Evolutionary conservation across 306 rosid species (phyloP).

Genomic region (Astragalus glycyphyllos): DNA sequence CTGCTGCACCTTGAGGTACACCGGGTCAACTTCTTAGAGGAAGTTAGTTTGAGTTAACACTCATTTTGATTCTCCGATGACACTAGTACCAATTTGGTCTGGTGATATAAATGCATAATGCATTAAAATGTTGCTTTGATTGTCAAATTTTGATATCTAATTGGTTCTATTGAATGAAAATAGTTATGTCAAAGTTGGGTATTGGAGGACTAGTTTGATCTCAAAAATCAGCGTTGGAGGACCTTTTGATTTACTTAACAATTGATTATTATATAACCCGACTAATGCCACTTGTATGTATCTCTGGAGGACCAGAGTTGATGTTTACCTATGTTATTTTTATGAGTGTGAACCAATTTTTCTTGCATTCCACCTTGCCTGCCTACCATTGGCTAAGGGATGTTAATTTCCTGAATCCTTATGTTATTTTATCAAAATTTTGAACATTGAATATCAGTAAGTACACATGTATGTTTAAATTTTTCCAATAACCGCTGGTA

Average conservation of each 20-base stretch:
- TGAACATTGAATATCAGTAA: neutral
- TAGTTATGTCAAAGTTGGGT: conserved; percentile 14
- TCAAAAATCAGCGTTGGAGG: neutral
- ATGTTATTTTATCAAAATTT: neutral
- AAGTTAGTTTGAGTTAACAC: conserved; percentile 22
- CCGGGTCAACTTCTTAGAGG: neutral
- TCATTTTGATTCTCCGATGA: conserved; percentile 6
- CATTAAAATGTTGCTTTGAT: neutral
- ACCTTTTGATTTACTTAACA: neutral
- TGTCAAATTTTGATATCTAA: neutral
- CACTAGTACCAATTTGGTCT: neutral
- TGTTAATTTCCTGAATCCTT: neutral
- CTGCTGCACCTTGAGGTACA: neutral
- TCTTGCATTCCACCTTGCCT: neutral
- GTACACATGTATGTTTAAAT: conserved; percentile 11
- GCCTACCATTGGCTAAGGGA: neutral
- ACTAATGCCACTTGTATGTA: neutral
- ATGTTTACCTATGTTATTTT: conserved; percentile 11
- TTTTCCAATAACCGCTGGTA: conserved; percentile 16
- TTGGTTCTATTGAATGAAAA: neutral
- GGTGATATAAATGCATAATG: neutral
- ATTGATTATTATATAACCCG: conserved; percentile 1
- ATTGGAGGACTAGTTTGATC: neutral
- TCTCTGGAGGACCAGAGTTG: neutral
- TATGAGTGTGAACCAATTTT: neutral